Evolutionary conservation across 1,139 yeast genomes (phyloP).

Genomic region (Pichia sp.): DNA sequence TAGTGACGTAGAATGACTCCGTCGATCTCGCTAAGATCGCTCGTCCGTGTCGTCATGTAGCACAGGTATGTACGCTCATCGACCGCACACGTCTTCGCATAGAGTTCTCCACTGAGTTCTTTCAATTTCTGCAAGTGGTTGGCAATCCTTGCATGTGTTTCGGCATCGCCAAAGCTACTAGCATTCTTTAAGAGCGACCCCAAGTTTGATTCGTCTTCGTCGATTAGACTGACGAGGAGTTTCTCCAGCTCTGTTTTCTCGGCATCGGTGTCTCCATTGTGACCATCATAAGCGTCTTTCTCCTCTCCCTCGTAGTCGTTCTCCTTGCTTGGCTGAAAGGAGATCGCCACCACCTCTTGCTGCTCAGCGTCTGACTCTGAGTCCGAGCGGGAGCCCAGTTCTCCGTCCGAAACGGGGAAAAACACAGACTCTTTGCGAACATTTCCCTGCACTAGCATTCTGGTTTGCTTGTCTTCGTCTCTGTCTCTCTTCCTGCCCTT

Average conservation of each 20-base stretch:
- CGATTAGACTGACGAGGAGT: neutral
- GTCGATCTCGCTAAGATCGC: conserved; percentile 34
- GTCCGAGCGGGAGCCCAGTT: neutral
- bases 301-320: neutral
- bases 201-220: conserved; percentile 5
- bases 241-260: neutral
- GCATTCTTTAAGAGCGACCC: neutral
- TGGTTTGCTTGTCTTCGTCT: neutral
- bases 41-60: conserved; percentile 31
- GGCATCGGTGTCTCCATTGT: neutral
- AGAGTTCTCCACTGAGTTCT: neutral
- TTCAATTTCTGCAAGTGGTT: conserved; percentile 2
- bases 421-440: neutral
- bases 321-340: neutral
- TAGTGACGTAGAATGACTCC: conserved; percentile 39
- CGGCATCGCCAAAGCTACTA: neutral
- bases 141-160: neutral
- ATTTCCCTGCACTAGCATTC: conserved; percentile 1
- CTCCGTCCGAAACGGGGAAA: conserved; percentile 1
- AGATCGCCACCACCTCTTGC: conserved; percentile 5
- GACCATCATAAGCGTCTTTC: neutral
- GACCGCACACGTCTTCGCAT: neutral
- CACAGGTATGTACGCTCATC: conserved; percentile 5
- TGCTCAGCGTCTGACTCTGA: conserved; percentile 3
- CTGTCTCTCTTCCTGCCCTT: too few relatives aligned